Base-by-base conservation (phyloP, 1,284 basidiomycete species). In the Leccinum fallax region DNA sequence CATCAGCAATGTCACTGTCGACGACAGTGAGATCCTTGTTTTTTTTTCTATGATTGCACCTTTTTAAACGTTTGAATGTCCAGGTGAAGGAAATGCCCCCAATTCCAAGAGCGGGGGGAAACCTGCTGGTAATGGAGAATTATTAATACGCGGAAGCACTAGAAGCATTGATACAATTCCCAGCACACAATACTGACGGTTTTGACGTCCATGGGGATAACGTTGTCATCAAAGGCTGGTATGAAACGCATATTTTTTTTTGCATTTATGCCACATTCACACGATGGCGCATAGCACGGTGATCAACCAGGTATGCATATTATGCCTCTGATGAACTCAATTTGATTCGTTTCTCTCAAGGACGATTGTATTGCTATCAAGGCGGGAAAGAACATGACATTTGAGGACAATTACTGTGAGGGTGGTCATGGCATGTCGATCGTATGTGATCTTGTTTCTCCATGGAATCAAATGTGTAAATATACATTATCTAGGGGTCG, bases 311-410 rank as follows among this genome's bases (percentile, higher is more conserved):
- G 75, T 75, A 49, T 6, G 49, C 13, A 21, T 26, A 10, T 21
- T 28, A 16, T 21, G 2, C 7, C 15, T 57, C 6, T 28, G 10
- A 48, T 32, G 13, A 28, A 28, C 28, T 62, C 5, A 26, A 26
- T 36, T 58, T 52, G 10, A 61, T 36, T 55, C 19, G 2, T 40
- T 26, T 28, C n/a, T 59, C 48, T 10, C 16, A 28, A 87, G 77
- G 86, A 89, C 62, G 86, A 89, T 67, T 88, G 87, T 64, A 71
- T 88, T 38, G 84, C 87, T 9, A 84, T 88, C 69, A 87, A 85
- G 70, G 73, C 72, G 51, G 87, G 86, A 8, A 74, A 76, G 36
- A 84, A 83, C 70, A 84, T 89, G 62, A 67, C 80, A 53, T 84
- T 88, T 71, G 74, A 78, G 58, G 70, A 81, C 28, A 86, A 85